Evolutionary conservation across 345 rosid genomes (phyloP).

Genomic region (Euphorbia tirucalli): DNA sequence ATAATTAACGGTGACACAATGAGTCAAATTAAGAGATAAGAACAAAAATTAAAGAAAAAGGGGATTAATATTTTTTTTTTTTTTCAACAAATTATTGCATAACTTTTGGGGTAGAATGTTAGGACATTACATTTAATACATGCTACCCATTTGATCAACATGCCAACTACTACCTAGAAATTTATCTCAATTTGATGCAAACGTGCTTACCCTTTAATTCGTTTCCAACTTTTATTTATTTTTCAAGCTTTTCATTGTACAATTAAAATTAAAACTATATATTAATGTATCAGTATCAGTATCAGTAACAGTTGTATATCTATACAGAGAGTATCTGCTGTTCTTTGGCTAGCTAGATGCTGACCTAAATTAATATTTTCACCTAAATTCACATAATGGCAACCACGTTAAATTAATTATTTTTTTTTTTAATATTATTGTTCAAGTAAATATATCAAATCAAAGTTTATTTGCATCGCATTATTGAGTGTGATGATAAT

Average conservation of each 20-base stretch:
- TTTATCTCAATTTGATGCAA: neutral
- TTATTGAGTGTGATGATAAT: too few relatives aligned
- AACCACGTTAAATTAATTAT: neutral
- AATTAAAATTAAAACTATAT: neutral
- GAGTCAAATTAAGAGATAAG: too few relatives aligned
- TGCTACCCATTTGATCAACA: neutral
- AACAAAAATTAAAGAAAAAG: too few relatives aligned
- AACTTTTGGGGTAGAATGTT: too few relatives aligned
- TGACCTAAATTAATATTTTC: neutral
- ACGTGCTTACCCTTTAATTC: neutral
- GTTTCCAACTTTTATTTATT: neutral
- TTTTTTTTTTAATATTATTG: neutral
- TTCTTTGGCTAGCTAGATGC: neutral
- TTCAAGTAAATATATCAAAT: neutral
- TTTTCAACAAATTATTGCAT: too few relatives aligned
- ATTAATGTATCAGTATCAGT: too few relatives aligned
- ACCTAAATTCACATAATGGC: neutral
- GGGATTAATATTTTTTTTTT: too few relatives aligned
- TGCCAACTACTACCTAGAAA: neutral
- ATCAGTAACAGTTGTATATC: constrained; percentile 5
- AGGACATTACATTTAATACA: neutral
- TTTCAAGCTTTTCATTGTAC: neutral
- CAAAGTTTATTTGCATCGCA: neutral
- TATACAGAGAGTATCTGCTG: too few relatives aligned
- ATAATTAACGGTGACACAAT: too few relatives aligned